A percentile compares a stretch with the other conserved stretches of the same genome.
Evolutionary conservation across 2,329 filamentous ascomycete genomes (phyloP).

Genomic region (Macroventuria anomochaeta): DNA sequence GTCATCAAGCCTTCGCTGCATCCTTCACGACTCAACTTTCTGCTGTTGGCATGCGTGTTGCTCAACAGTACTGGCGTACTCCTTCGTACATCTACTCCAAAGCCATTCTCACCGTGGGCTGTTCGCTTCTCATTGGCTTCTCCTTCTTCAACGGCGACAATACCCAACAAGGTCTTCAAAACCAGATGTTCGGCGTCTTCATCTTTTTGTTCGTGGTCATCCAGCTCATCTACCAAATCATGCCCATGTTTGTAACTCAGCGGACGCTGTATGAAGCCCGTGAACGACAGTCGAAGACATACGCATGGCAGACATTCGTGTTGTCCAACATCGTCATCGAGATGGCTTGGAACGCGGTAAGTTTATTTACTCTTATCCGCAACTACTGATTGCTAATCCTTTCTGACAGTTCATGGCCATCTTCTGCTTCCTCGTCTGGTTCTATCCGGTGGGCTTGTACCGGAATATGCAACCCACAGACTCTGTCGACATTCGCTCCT

Average conservation of each 20-base stretch:
- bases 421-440: conserved; percentile 63
- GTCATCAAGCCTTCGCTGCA: conserved; percentile 53
- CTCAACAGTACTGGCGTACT: conserved; percentile 57
- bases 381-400: conserved; percentile 5
- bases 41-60: conserved; percentile 51
- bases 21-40: conserved; percentile 44
- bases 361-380: conserved; percentile 56
- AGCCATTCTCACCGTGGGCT: conserved; percentile 34
- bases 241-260: conserved; percentile 64
- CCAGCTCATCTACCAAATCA: conserved; percentile 54
- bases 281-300: conserved; percentile 69
- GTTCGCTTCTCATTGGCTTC: conserved; percentile 48
- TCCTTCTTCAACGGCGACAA: conserved; percentile 50
- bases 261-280: conserved; percentile 65
- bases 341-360: conserved; percentile 59
- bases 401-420: conserved; percentile 56
- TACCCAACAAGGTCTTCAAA: conserved; percentile 53
- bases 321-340: conserved; percentile 74
- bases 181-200: conserved; percentile 59
- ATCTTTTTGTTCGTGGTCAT: conserved; percentile 55
- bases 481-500: conserved; percentile 64
- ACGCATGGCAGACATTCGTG: conserved; percentile 77
- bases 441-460: conserved; percentile 70
- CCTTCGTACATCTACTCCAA: conserved; percentile 54
- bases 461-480: conserved; percentile 68